Evolutionary conservation across 805 yeast genomes (phyloP), one percentile per base, ranked within the genome.

Genomic region (Nakazawaea populi): DNA sequence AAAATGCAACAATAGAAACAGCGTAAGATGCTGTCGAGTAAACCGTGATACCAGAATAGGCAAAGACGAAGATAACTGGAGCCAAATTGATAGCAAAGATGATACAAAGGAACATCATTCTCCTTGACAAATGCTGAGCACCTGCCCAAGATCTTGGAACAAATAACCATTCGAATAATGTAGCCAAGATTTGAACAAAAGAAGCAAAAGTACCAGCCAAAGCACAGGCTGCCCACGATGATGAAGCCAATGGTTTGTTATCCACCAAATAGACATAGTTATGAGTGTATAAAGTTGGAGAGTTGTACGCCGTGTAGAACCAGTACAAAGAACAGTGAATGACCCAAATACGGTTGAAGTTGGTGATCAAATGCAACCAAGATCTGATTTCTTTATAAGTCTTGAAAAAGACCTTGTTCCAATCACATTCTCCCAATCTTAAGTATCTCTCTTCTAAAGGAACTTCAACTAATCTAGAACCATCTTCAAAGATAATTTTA

Each of bases 141-240:
- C 99, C 99, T 36, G 98, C 96, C 98, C 98, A 94, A 60, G 85
- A 82, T 72, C 98, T 85, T 59, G 99, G 99, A 55, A 94, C 98
- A 63, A 90, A 94, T 66, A 83, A 75, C 96, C 96, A 92, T 72
- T 94, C 99, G 63, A 87, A 81, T 37, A 90, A 53, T 31, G 98
- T 91, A 47, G 99, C 99, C 52, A 80, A 59, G 54, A 94, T 77
- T 72, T 94, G 96, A 62, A 94, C 80, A 46, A 79, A 65, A 54
- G 83, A 71, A 48, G 97, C 98, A 60, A 92, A 76, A 47, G 87
- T 70, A 77, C 99, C 99, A 71, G 92, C 98, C 60, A 91, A 74
- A 48, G 96, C 96, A 57, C 85, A 85, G 39, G 96, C 76, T 54
- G 98, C 91, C 97, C 97, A 95, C 65, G 86, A 75, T 47, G 92